These are phyloP conservation scores for Nymphaea thermarum DNA, from an alignment of 164 flowering plant genomes.

Conservation along the genomic window DNA sequence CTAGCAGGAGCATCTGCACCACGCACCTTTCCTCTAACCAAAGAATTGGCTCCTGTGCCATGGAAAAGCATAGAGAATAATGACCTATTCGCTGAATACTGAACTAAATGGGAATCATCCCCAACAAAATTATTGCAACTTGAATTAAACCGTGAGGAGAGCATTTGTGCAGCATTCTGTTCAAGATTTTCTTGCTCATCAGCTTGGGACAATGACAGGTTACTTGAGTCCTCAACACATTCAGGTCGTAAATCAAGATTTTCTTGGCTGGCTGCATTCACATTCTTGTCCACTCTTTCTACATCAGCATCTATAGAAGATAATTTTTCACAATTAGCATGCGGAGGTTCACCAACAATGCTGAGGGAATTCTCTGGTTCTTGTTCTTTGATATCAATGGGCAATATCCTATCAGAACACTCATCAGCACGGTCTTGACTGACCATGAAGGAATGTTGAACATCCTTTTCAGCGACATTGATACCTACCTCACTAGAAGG, in stretches of 20 bases:
- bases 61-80: constrained; percentile 18
- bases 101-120: constrained; percentile 19
- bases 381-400: neutral
- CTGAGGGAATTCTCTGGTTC: neutral
- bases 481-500: neutral
- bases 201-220: constrained; percentile 11
- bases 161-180: constrained; percentile 97
- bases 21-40: constrained; percentile 24
- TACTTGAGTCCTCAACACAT: neutral
- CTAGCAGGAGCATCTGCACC: constrained; percentile 46
- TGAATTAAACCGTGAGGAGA: constrained; percentile 92
- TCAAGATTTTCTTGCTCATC: constrained; percentile 92
- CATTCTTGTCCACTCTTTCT: neutral
- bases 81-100: constrained; percentile 25
- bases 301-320: neutral
- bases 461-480: neutral
- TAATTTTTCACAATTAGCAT: neutral
- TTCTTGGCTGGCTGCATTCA: neutral
- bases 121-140: constrained; percentile 55
- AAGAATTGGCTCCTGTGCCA: constrained; percentile 11
- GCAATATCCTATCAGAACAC: neutral
- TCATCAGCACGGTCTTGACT: neutral
- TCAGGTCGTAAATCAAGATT: neutral
- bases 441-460: neutral
- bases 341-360: neutral